These are phyloP conservation scores for Acorus calamus DNA, from an alignment of 106 monocot species.

Conservation along the genomic window DNA sequence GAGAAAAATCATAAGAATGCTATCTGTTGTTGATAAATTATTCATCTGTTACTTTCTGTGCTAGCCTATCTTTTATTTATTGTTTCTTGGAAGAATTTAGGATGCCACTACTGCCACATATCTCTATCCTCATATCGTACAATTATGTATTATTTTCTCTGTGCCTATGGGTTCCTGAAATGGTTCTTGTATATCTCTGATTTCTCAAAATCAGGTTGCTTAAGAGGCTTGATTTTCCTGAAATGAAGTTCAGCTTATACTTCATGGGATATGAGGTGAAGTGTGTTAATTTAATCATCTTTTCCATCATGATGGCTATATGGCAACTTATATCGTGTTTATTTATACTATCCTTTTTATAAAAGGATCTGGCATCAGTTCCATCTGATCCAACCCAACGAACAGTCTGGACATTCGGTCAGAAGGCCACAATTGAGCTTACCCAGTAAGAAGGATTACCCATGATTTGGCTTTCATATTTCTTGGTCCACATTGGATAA, in stretches of 20 bases:
- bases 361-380: slow-evolving; percentile 56
- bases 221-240: slow-evolving; percentile 91
- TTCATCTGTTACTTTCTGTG: no score
- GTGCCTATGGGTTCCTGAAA: no score
- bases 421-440: slow-evolving; percentile 91
- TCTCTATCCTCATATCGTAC: no score
- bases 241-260: slow-evolving; percentile 96
- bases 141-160: no score
- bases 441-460: slow-evolving; percentile 53
- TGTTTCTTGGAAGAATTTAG: no score
- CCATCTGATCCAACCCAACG: slow-evolving; percentile 62
- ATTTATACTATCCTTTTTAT: background rate
- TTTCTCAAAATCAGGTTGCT: slow-evolving; percentile 39
- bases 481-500: background rate
- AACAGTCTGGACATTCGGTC: slow-evolving; percentile 82
- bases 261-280: slow-evolving; percentile 96
- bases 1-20: no score
- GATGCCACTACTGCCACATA: no score
- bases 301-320: background rate
- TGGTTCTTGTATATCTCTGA: no score
- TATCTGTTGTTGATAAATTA: no score
- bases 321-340: background rate
- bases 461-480: background rate
- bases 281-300: background rate
- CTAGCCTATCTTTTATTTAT: no score